Conservation (phyloP, 2,329 filamentous ascomycete genomes). For the Ophiocordyceps australis region DNA sequence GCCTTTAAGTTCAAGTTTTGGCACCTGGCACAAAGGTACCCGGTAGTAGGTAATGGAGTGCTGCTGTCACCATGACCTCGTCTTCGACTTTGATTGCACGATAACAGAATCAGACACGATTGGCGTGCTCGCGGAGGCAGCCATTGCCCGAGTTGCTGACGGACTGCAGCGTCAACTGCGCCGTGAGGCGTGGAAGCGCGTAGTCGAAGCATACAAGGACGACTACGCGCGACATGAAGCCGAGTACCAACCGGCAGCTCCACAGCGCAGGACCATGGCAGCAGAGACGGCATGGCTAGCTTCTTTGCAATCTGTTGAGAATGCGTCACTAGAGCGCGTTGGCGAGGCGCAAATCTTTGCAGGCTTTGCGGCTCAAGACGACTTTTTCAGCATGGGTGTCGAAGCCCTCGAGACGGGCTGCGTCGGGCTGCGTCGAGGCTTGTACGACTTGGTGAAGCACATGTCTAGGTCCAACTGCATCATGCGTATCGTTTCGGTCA, state of each 20-base stretch:
- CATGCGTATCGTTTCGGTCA: slow-evolving; percentile 28
- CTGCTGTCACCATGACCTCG: no score
- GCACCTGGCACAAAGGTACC: no score
- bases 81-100: slow-evolving; percentile 42
- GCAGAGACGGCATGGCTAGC: slow-evolving; percentile 25
- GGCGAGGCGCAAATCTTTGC: slow-evolving; percentile 24
- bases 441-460: slow-evolving; percentile 12
- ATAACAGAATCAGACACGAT: slow-evolving; percentile 38
- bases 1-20: no score
- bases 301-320: slow-evolving; percentile 23
- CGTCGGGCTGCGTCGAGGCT: slow-evolving; percentile 20
- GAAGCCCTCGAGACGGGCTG: slow-evolving; percentile 13
- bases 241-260: slow-evolving; percentile 13
- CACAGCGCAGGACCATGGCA: slow-evolving; percentile 13
- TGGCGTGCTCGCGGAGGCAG: slow-evolving; percentile 22
- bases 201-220: no score
- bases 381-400: slow-evolving; percentile 18
- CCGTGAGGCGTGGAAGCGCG: no score
- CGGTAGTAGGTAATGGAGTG: no score
- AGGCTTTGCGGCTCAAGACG: slow-evolving; percentile 12
- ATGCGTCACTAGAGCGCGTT: slow-evolving; percentile 24
- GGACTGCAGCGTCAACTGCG: no score
- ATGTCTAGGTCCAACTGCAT: slow-evolving; percentile 14
- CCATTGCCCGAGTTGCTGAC: no score
- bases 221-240: no score